phyloP scores from a whole-genome alignment of 2,329 filamentous ascomycete species.

The Stachybotrys elegans region DNA sequence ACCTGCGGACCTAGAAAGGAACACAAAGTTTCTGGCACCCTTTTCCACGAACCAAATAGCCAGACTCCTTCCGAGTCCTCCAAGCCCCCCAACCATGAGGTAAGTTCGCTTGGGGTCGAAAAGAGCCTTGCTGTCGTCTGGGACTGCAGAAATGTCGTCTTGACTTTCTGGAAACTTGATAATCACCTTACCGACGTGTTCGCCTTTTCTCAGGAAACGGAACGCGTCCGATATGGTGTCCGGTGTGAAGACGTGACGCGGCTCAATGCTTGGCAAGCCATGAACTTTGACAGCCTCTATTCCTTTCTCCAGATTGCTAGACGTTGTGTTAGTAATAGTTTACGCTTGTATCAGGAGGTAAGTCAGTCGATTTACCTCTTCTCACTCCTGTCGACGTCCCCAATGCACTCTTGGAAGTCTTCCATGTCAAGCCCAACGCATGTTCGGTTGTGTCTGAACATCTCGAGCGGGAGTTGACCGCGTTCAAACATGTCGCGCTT shows the following conservation, averaged over 20 bases:
- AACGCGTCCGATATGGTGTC: slow-evolving; percentile 31
- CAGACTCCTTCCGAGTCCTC: slow-evolving; percentile 16
- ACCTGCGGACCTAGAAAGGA: neutral
- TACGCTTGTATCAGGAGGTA: neutral
- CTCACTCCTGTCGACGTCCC: neutral
- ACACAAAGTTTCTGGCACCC: slow-evolving; percentile 12
- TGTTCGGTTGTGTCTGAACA: slow-evolving; percentile 16
- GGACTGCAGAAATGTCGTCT: neutral
- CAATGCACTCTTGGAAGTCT: neutral
- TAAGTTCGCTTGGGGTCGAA: slow-evolving; percentile 7
- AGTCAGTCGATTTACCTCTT: neutral
- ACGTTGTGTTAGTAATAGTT: neutral
- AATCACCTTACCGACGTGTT: slow-evolving; percentile 37
- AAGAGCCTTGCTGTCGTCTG: neutral
- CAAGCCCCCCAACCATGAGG: slow-evolving; percentile 18
- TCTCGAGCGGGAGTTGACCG: slow-evolving; percentile 34
- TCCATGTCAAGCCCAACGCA: slow-evolving; percentile 14
- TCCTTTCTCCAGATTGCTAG: neutral
- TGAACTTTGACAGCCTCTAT: neutral
- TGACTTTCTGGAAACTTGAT: slow-evolving; percentile 15
- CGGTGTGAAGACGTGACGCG: slow-evolving; percentile 14
- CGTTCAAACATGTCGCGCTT: slow-evolving; percentile 32
- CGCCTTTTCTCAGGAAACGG: slow-evolving; percentile 35
- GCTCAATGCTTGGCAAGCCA: slow-evolving; percentile 7
- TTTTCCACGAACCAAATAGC: slow-evolving; percentile 17